Conservation (phyloP, 1,139 yeast species). For the Zygoascus hellenicus region DNA sequence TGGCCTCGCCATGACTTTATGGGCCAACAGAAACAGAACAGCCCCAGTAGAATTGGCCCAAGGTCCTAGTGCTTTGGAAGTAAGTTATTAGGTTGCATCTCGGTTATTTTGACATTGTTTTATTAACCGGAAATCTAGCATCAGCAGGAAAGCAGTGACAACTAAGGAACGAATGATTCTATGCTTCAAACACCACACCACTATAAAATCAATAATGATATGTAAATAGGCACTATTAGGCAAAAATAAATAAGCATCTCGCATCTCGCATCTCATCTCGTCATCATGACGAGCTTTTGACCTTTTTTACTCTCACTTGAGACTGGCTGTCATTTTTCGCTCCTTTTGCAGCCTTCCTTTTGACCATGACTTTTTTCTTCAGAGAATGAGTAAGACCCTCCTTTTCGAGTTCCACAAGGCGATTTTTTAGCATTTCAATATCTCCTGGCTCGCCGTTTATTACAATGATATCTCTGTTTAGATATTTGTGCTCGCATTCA, state of each 20-base stretch:
- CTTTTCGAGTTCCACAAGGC: slow-evolving; percentile 35
- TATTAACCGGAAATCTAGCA: background rate
- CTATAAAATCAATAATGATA: background rate
- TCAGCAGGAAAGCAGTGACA: background rate
- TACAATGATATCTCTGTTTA: slow-evolving; percentile 33
- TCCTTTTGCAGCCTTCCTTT: slow-evolving; percentile 29
- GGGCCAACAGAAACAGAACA: slow-evolving; percentile 8
- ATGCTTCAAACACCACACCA: background rate
- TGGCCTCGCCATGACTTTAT: slow-evolving; percentile 9
- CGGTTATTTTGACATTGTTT: background rate
- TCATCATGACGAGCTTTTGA: slow-evolving; percentile 6
- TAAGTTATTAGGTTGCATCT: background rate
- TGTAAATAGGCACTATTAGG: background rate
- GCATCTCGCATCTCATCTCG: background rate
- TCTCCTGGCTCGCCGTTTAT: slow-evolving; percentile 33
- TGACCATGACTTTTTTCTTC: slow-evolving; percentile 34
- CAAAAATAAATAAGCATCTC: too few species aligned
- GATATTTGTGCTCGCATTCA: slow-evolving; percentile 22
- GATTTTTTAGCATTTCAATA: slow-evolving; percentile 28
- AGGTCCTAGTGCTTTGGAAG: background rate
- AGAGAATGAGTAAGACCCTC: slow-evolving; percentile 47
- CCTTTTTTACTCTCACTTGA: background rate
- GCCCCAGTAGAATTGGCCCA: slow-evolving; percentile 2
- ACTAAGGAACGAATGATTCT: background rate
- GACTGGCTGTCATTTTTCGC: slow-evolving; percentile 9